phyloP scores from a whole-genome alignment of 2,329 filamentous ascomycete genomes.

The Podosphaera xanthii region DNA sequence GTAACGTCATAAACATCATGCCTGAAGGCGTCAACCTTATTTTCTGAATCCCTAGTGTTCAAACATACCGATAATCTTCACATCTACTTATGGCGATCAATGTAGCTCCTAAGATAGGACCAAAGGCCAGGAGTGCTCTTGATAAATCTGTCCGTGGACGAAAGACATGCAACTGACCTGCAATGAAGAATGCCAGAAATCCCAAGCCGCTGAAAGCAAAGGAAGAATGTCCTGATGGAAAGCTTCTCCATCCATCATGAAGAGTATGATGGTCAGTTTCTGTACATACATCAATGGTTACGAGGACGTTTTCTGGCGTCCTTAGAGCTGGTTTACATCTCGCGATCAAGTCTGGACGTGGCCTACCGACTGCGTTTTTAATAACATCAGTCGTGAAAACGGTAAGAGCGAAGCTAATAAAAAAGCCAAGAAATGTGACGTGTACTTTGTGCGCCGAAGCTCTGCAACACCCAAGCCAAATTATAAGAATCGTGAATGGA shows the following conservation, averaged over 20 bases:
- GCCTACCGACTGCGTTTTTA: constrained; percentile 53
- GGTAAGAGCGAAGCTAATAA: constrained; percentile 49
- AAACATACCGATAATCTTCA: constrained; percentile 34
- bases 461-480: constrained; percentile 38
- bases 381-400: constrained; percentile 71
- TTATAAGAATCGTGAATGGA: constrained; percentile 42
- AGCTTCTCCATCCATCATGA: constrained; percentile 67
- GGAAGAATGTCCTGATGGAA: constrained; percentile 59
- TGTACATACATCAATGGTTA: constrained; percentile 50
- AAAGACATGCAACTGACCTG: constrained; percentile 40
- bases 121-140: constrained; percentile 31
- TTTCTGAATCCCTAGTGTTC: neutral
- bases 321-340: constrained; percentile 48
- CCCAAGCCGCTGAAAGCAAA: constrained; percentile 63
- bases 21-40: constrained; percentile 5
- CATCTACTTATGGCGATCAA: constrained; percentile 46
- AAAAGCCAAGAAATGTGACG: constrained; percentile 60
- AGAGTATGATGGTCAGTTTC: constrained; percentile 43
- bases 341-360: constrained; percentile 67
- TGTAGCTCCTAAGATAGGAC: constrained; percentile 37
- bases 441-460: constrained; percentile 60
- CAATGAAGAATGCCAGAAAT: constrained; percentile 47
- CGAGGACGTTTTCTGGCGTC: constrained; percentile 27
- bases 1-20: constrained; percentile 51
- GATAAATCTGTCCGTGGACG: constrained; percentile 24